Conservation (phyloP, 2,329 filamentous ascomycete species). For the Dothistroma septosporum region DNA sequence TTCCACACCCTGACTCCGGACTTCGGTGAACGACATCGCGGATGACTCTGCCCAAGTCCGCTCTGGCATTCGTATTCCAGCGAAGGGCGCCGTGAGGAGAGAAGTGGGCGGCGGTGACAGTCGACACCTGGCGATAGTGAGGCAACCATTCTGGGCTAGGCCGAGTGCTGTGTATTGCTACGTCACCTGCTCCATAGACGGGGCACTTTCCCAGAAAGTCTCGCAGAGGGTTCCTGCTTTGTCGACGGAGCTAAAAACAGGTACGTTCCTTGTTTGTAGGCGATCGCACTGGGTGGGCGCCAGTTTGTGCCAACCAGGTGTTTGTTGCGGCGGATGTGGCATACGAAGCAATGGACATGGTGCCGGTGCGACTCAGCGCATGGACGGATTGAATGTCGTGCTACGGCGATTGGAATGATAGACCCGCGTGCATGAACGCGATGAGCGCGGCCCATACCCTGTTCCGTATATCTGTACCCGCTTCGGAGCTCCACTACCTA, state of each 20-base stretch:
- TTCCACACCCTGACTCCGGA: too few relatives aligned
- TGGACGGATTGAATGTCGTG: neutral
- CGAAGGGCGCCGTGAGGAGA: too few relatives aligned
- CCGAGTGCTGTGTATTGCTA: neutral
- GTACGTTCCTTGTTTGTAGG: neutral
- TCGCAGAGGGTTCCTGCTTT: constrained; percentile 7
- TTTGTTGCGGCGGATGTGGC: neutral
- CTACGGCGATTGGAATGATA: constrained; percentile 2
- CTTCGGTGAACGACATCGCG: too few relatives aligned
- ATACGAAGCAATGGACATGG: neutral
- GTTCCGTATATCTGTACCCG: constrained; percentile 1
- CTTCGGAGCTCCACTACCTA: neutral
- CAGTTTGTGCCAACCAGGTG: neutral
- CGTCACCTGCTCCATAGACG: neutral
- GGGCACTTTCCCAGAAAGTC: neutral
- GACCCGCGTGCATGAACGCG: neutral
- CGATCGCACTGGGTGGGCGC: constrained; percentile 1
- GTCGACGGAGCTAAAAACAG: constrained; percentile 1
- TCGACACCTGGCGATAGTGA: too few relatives aligned
- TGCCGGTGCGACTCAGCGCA: neutral
- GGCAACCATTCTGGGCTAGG: neutral
- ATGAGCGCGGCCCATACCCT: neutral
- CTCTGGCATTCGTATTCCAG: too few relatives aligned
- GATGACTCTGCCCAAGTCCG: too few relatives aligned
- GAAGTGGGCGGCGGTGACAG: too few relatives aligned